Conservation (phyloP, 176 grass and related monocot species). For the Rhynchospora pubera region DNA sequence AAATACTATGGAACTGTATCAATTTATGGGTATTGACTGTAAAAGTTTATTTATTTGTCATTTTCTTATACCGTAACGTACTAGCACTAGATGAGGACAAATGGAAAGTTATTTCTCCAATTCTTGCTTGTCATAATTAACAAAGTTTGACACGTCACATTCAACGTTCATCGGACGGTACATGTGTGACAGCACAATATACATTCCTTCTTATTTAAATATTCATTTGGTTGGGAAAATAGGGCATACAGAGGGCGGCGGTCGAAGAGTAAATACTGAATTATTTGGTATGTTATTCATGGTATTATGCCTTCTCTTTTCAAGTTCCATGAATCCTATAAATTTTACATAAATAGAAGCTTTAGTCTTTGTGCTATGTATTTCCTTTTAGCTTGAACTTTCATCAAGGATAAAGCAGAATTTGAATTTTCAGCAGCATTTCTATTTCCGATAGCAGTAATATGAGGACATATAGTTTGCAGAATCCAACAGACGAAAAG, state of each 20-base stretch:
- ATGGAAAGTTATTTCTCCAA: neutral
- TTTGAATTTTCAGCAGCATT: neutral
- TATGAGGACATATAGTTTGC: neutral
- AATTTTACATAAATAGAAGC: neutral
- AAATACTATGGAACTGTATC: too few species aligned
- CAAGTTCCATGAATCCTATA: neutral
- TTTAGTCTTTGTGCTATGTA: neutral
- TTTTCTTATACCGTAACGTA: neutral
- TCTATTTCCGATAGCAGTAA: neutral
- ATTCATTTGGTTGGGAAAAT: neutral
- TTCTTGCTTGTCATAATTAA: slow-evolving; percentile 7
- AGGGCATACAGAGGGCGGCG: neutral
- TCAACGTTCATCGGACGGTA: neutral
- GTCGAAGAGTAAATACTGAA: neutral
- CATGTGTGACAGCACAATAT: neutral
- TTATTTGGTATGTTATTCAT: neutral
- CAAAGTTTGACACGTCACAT: neutral
- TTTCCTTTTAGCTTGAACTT: neutral
- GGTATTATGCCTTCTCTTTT: neutral
- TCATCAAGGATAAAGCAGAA: neutral
- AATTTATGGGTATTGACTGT: too few species aligned
- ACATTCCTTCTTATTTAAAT: neutral
- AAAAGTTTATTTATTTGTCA: too few species aligned
- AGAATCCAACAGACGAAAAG: neutral
- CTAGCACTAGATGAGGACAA: neutral